A percentile compares a stretch with the other conserved stretches of the same genome.
These are phyloP conservation scores for Batkoa obscura DNA, from an alignment of 371 early-diverging fungal genomes.

Conservation along the genomic window DNA sequence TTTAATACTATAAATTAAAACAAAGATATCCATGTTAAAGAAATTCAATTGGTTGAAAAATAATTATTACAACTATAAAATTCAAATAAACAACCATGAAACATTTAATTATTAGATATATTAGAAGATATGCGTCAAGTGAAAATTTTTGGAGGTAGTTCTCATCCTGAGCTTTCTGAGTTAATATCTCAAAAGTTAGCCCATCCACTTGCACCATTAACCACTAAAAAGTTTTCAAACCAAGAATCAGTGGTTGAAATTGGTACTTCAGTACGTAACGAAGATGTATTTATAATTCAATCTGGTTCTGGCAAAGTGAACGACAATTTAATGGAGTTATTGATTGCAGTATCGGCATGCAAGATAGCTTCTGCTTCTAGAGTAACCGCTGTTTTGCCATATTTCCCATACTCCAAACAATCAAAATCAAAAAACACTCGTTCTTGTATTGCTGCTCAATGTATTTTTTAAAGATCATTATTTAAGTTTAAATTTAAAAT, in stretches of 20 bases:
- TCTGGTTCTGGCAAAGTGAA: constrained; percentile 75
- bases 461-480: constrained; percentile 17
- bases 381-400: constrained; percentile 67
- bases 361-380: constrained; percentile 17
- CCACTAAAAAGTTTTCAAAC: constrained; percentile 54
- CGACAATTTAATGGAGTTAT: constrained; percentile 89
- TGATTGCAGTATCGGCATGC: constrained; percentile 91
- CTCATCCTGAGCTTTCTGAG: constrained; percentile 75
- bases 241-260: constrained; percentile 52
- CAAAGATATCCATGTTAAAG: no score
- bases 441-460: constrained; percentile 85
- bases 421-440: constrained; percentile 89
- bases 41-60: no score
- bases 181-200: constrained; percentile 66
- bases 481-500: not conserved
- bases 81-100: no score
- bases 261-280: constrained; percentile 67
- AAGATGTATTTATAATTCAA: constrained; percentile 95
- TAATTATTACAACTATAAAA: no score
- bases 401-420: constrained; percentile 93
- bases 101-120: no score
- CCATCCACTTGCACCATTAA: constrained; percentile 46
- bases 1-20: no score
- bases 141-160: constrained; percentile 82
- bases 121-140: constrained; percentile 49